phyloP scores from a whole-genome alignment of 306 rosid species.

The Rosa persica region DNA sequence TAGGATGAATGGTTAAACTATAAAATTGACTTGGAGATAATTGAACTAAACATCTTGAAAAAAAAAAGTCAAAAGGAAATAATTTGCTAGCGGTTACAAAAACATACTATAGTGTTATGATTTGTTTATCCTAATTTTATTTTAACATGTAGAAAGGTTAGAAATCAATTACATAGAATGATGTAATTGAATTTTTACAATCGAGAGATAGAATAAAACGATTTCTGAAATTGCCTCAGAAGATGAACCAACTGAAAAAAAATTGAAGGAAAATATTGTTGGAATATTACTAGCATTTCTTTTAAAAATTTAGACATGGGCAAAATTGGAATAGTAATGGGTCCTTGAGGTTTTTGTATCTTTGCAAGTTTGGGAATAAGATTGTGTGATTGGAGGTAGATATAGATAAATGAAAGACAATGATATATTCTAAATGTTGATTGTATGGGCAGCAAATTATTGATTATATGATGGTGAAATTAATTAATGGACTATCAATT shows the following conservation, averaged over 20 bases:
- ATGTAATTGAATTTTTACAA: too few relatives aligned
- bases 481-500: too few relatives aligned
- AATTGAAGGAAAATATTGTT: neutral
- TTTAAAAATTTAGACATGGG: neutral
- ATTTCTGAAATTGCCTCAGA: too few relatives aligned
- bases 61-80: neutral
- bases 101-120: neutral
- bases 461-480: neutral
- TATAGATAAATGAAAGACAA: conserved; percentile 5
- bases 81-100: neutral
- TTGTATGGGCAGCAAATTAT: neutral
- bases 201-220: too few relatives aligned
- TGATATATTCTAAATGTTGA: conserved; percentile 12
- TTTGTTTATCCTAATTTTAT: neutral
- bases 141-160: neutral
- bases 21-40: neutral
- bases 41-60: neutral
- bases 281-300: neutral
- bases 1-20: neutral
- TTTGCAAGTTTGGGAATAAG: neutral
- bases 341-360: neutral
- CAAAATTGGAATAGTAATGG: conserved; percentile 8
- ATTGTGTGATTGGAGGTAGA: conserved; percentile 17
- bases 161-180: too few relatives aligned
- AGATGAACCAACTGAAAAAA: too few relatives aligned